Conservation (phyloP, 257 asterid species). For the Fraxinus anomala region DNA sequence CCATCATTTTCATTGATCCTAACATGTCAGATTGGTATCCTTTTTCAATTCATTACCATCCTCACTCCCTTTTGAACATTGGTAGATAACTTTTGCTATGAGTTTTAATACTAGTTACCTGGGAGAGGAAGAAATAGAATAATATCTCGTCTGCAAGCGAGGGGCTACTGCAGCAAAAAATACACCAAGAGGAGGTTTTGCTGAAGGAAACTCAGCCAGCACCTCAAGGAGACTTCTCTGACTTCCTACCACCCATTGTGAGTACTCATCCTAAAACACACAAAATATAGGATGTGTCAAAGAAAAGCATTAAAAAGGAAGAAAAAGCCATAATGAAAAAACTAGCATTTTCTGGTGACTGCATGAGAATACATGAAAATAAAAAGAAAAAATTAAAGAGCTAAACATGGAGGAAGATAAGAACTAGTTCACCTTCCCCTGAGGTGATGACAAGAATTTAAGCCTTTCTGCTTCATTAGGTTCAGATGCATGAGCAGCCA, state of each 20-base stretch:
- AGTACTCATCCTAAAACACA: conserved; percentile 64
- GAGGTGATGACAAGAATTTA: conserved; percentile 67
- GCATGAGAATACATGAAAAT: background rate
- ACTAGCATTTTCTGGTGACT: background rate
- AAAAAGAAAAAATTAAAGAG: background rate
- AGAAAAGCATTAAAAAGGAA: conserved; percentile 4
- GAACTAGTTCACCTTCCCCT: conserved; percentile 62
- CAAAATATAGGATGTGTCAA: background rate
- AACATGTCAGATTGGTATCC: conserved; percentile 15
- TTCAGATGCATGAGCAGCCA: conserved; percentile 73
- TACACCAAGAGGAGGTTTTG: conserved; percentile 83
- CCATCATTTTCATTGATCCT: conserved; percentile 17
- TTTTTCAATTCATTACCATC: background rate
- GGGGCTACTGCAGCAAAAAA: conserved; percentile 81
- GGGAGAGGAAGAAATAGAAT: conserved; percentile 82
- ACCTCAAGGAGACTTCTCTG: conserved; percentile 87
- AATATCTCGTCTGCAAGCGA: conserved; percentile 72
- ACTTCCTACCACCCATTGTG: conserved; percentile 64
- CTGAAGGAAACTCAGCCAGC: conserved; percentile 79
- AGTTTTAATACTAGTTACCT: conserved; percentile 41
- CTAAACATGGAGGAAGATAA: background rate
- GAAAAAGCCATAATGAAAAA: background rate
- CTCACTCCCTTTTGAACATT: background rate
- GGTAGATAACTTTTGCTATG: conserved; percentile 6
- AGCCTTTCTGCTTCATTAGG: conserved; percentile 66